phyloP scores from a whole-genome alignment of 257 asterid genomes.

The Ilex asprella region DNA sequence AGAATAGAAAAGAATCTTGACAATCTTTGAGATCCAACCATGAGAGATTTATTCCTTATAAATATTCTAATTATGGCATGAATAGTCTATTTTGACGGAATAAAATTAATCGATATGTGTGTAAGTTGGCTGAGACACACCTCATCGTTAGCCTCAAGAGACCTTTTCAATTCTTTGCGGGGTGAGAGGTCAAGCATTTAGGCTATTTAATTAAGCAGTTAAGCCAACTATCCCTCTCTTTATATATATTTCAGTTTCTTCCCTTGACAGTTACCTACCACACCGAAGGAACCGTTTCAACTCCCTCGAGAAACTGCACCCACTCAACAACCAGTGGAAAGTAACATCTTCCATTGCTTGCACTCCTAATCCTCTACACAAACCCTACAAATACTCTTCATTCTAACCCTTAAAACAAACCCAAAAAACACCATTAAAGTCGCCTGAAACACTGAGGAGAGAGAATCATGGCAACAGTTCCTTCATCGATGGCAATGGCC shows the following conservation, averaged over 20 bases:
- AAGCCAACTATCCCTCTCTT: slow-evolving; percentile 32
- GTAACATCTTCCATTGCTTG: background rate
- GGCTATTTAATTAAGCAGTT: slow-evolving; percentile 31
- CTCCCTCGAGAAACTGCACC: slow-evolving; percentile 3
- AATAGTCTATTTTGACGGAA: no score
- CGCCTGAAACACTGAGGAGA: no score
- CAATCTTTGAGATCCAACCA: no score
- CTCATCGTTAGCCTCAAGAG: no score
- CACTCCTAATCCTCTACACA: background rate
- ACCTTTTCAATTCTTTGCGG: no score
- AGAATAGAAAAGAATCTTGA: no score
- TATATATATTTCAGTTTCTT: slow-evolving; percentile 9
- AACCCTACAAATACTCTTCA: background rate
- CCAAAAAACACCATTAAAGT: background rate
- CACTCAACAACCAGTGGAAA: background rate
- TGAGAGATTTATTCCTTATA: no score
- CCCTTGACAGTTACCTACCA: slow-evolving; percentile 27
- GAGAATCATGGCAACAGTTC: background rate
- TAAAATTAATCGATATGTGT: no score
- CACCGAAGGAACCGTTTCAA: slow-evolving; percentile 24
- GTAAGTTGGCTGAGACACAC: no score
- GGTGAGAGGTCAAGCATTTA: no score
- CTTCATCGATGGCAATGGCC: background rate
- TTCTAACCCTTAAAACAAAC: no score
- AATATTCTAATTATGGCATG: no score